These are phyloP conservation scores for Pleurotus tuoliensis DNA, from an alignment of 768 basidiomycete species.

Conservation along the genomic window DNA sequence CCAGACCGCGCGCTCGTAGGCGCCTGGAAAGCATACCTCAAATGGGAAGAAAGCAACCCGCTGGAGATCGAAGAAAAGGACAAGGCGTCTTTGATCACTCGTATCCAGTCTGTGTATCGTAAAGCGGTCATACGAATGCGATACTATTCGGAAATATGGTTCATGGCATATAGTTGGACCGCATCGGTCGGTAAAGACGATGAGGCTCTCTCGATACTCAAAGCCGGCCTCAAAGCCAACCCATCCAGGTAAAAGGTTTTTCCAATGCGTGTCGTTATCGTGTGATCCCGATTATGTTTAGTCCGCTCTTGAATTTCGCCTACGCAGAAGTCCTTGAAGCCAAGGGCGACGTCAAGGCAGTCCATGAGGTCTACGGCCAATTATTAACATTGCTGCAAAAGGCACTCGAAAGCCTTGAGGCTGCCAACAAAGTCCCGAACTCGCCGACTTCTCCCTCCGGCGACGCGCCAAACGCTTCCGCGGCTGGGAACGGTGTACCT, in stretches of 20 bases:
- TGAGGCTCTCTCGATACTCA: slow-evolving; percentile 77
- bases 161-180: slow-evolving; percentile 88
- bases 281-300: slow-evolving; percentile 23
- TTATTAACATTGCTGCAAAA: slow-evolving; percentile 64
- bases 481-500: slow-evolving; percentile 7
- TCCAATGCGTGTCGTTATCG: neutral
- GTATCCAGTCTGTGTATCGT: slow-evolving; percentile 80
- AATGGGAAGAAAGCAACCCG: slow-evolving; percentile 95
- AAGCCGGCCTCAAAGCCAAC: slow-evolving; percentile 85
- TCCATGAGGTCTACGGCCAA: slow-evolving; percentile 68
- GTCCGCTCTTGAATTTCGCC: slow-evolving; percentile 89
- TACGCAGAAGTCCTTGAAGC: slow-evolving; percentile 71
- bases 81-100: slow-evolving; percentile 53
- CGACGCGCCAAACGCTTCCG: slow-evolving; percentile 8
- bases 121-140: slow-evolving; percentile 91
- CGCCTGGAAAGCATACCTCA: slow-evolving; percentile 88
- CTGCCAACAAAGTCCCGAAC: slow-evolving; percentile 31
- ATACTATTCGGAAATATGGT: slow-evolving; percentile 96
- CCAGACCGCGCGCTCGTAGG: slow-evolving; percentile 74
- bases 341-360: slow-evolving; percentile 56
- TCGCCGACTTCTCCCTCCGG: slow-evolving; percentile 18
- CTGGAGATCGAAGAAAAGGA: slow-evolving; percentile 89
- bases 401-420: slow-evolving; percentile 61
- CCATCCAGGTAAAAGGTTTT: slow-evolving; percentile 56
- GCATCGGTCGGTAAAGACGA: slow-evolving; percentile 69